A percentile compares a stretch with the other conserved stretches of the same genome.
These are phyloP conservation scores for Galerina sulciceps DNA, from an alignment of 768 basidiomycete genomes.

Conservation along the genomic window DNA sequence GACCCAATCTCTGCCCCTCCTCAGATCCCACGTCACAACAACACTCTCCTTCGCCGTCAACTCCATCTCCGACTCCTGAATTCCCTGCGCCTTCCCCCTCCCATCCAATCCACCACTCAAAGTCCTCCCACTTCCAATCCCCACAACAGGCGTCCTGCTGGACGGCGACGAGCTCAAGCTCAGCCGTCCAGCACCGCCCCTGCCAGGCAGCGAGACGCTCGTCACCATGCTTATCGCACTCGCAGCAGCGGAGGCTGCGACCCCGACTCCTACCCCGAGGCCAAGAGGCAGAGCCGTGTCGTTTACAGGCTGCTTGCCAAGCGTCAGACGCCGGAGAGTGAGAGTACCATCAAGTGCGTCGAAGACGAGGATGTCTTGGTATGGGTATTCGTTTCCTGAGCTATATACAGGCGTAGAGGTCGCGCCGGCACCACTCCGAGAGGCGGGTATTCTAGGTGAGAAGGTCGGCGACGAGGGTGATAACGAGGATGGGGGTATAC, in stretches of 20 bases:
- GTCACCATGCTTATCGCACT: conserved; percentile 40
- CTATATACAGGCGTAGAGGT: neutral
- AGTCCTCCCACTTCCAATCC: no score
- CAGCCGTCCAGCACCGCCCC: conserved; percentile 46
- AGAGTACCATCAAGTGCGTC: conserved; percentile 62
- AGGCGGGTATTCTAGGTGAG: conserved; percentile 11
- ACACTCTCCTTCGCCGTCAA: conserved; percentile 39
- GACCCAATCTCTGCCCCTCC: conserved; percentile 52
- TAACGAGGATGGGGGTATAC: neutral
- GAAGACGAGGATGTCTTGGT: conserved; percentile 72
- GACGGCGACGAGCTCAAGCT: conserved; percentile 37
- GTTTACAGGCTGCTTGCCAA: conserved; percentile 39
- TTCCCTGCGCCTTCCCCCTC: conserved; percentile 17
- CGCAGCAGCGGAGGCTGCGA: conserved; percentile 32
- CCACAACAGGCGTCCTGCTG: conserved; percentile 4
- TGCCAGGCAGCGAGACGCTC: conserved; percentile 65
- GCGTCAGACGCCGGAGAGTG: conserved; percentile 54
- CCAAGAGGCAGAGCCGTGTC: conserved; percentile 24
- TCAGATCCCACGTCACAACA: conserved; percentile 72
- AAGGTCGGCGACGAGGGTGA: conserved; percentile 32
- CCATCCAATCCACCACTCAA: conserved; percentile 1
- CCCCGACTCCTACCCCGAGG: neutral
- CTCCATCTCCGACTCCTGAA: conserved; percentile 28
- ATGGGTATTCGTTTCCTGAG: conserved; percentile 37
- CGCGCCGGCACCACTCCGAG: neutral